A percentile compares a stretch with the other conserved stretches of the same genome.
phyloP scores from a whole-genome alignment of 352 stramenopile species.

The Phytophthora boehmeriae region DNA sequence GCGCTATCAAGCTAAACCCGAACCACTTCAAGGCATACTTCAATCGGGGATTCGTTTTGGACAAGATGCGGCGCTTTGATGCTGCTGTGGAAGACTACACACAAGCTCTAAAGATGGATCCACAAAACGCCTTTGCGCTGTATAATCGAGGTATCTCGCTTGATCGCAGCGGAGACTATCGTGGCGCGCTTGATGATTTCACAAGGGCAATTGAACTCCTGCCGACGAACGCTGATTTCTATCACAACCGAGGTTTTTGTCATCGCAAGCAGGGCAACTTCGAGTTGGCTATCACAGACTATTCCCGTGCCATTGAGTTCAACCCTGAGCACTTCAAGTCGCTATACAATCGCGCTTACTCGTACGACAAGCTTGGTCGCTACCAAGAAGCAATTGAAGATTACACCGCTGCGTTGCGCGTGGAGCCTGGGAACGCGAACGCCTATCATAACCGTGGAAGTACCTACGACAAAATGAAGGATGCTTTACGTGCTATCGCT shows the following conservation, averaged over 20 bases:
- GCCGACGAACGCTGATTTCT: slow-evolving; percentile 78
- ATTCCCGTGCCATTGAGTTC: slow-evolving; percentile 70
- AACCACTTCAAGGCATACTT: slow-evolving; percentile 90
- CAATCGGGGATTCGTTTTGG: slow-evolving; percentile 87
- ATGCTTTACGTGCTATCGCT: slow-evolving; percentile 55
- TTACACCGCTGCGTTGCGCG: slow-evolving; percentile 71
- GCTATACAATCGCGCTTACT: slow-evolving; percentile 90
- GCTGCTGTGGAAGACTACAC: slow-evolving; percentile 81
- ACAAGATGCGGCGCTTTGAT: slow-evolving; percentile 84
- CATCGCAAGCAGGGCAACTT: slow-evolving; percentile 84
- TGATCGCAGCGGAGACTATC: slow-evolving; percentile 84
- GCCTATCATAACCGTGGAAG: slow-evolving; percentile 86
- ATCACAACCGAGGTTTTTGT: slow-evolving; percentile 86
- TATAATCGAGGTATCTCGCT: slow-evolving; percentile 89
- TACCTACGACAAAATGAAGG: slow-evolving; percentile 82
- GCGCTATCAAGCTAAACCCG: slow-evolving; percentile 73
- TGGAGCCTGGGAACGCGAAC: slow-evolving; percentile 81
- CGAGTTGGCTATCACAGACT: slow-evolving; percentile 79
- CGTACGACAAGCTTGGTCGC: slow-evolving; percentile 78
- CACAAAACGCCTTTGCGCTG: slow-evolving; percentile 73
- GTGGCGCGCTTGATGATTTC: slow-evolving; percentile 84
- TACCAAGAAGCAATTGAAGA: slow-evolving; percentile 72
- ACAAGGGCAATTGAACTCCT: slow-evolving; percentile 79
- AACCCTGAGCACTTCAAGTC: slow-evolving; percentile 88
- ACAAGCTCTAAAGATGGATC: slow-evolving; percentile 67